A percentile compares a stretch with the other conserved stretches of the same genome.
phyloP scores from a whole-genome alignment of 139 green algal species.

The Closterium sp. region DNA sequence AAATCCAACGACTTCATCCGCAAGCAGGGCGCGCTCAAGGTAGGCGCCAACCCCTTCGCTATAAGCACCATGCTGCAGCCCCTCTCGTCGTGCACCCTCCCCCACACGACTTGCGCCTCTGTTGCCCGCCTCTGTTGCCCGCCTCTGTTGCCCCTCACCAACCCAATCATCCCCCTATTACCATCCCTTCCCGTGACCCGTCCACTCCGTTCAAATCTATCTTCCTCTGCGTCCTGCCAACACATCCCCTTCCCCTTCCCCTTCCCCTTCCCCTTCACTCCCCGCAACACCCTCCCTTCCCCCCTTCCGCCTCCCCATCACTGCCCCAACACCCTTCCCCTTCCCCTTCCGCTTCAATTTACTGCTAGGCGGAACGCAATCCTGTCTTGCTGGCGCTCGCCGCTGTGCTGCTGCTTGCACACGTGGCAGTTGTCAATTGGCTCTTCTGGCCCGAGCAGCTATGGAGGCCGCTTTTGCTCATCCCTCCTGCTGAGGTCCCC shows the following conservation, averaged over 20 bases:
- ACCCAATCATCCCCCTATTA: no score
- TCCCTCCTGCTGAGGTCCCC: slow-evolving; percentile 20
- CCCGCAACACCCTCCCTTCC: no score
- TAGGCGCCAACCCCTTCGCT: not conserved
- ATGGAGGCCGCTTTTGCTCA: slow-evolving; percentile 27
- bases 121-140: no score
- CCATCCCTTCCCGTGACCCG: no score
- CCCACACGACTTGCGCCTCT: no score
- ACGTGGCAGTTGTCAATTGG: slow-evolving; percentile 34
- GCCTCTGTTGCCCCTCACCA: no score
- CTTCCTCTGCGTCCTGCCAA: no score
- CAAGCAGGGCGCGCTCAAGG: slow-evolving; percentile 25
- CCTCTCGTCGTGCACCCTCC: no score
- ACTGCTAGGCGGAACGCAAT: not conserved
- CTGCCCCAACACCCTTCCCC: not conserved
- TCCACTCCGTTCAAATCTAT: no score
- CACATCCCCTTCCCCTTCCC: no score
- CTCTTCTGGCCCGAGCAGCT: slow-evolving; percentile 17
- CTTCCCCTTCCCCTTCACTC: not conserved
- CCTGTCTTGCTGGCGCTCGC: not conserved
- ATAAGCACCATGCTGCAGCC: not conserved
- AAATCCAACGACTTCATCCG: slow-evolving; percentile 33
- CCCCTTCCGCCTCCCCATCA: not conserved
- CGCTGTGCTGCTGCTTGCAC: not conserved
- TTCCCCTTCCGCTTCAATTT: not conserved